Evolutionary conservation across 495 filamentous ascomycete genomes (phyloP).

Genomic region (Staphylotrichum tortipilum): DNA sequence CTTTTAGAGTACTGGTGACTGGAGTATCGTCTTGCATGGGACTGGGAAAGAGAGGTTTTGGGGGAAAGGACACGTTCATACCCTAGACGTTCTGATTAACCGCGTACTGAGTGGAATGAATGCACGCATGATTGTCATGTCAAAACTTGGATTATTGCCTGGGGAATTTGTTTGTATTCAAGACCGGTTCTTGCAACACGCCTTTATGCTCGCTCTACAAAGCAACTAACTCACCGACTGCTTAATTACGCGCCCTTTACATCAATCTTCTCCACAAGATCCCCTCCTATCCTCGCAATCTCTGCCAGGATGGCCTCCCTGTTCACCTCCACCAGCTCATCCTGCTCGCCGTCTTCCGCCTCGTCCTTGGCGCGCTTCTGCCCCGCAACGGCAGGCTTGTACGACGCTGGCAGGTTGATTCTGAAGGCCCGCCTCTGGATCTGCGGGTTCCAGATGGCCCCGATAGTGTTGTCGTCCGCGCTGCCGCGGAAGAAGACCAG

Average conservation of each 20-base stretch:
- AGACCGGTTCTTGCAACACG: background rate
- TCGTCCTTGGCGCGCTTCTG: conserved; percentile 1
- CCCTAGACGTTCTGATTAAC: conserved; percentile 13
- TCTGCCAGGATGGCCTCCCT: conserved; percentile 67
- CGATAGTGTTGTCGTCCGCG: conserved; percentile 50
- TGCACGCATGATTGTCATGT: too few species aligned
- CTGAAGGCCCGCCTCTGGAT: conserved; percentile 50
- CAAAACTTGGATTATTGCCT: background rate
- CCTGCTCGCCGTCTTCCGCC: conserved; percentile 13
- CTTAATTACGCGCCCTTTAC: conserved; percentile 17
- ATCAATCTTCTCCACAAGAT: conserved; percentile 51
- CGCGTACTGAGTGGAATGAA: background rate
- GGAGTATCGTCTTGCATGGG: conserved; percentile 11
- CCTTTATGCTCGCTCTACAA: background rate
- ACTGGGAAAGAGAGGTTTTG: background rate
- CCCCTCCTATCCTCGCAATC: conserved; percentile 61
- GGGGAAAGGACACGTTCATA: conserved; percentile 11
- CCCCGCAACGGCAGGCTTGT: conserved; percentile 45
- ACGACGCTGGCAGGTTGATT: conserved; percentile 59
- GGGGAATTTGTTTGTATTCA: background rate
- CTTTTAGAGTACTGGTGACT: conserved; percentile 1
- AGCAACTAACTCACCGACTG: background rate
- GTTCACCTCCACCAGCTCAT: conserved; percentile 54
- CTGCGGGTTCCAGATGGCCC: conserved; percentile 75
- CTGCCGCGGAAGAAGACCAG: conserved; percentile 68